Evolutionary conservation across 2,329 filamentous ascomycete genomes (phyloP).

Genomic region (Fusarium xyrophilum): DNA sequence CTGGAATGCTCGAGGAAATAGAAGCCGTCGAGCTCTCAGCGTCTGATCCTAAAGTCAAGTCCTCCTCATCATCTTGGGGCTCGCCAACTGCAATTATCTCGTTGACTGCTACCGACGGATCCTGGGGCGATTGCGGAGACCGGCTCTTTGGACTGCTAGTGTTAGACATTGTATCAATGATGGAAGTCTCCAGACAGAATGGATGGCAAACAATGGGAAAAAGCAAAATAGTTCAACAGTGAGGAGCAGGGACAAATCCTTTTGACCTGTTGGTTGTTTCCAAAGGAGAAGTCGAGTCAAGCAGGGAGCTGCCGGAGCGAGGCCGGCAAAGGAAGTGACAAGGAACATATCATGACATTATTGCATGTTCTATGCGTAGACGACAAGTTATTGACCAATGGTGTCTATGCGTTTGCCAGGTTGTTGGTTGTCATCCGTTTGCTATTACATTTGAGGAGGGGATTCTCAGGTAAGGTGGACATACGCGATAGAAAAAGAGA

Average conservation of each 20-base stretch:
- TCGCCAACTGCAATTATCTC: background rate
- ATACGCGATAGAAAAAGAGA: too few relatives aligned
- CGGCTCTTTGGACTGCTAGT: background rate
- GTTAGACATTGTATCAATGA: background rate
- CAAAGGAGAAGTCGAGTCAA: accelerated
- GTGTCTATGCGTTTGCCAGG: background rate
- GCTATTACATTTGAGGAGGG: background rate
- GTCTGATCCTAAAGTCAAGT: background rate
- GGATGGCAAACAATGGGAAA: background rate
- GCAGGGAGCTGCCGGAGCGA: background rate
- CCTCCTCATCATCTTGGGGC: background rate
- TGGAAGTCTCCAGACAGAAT: accelerated
- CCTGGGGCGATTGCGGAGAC: background rate
- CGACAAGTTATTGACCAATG: background rate
- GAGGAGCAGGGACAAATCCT: accelerated
- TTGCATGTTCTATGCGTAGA: background rate
- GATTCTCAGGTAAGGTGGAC: background rate
- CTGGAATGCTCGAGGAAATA: background rate
- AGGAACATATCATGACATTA: background rate
- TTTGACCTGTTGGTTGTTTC: background rate
- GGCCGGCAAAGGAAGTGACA: background rate
- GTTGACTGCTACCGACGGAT: background rate
- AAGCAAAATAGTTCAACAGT: accelerated
- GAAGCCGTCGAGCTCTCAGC: background rate
- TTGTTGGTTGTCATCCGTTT: background rate